phyloP scores from a whole-genome alignment of 202 grass and related monocot species.

The Saccharum hybrid region DNA sequence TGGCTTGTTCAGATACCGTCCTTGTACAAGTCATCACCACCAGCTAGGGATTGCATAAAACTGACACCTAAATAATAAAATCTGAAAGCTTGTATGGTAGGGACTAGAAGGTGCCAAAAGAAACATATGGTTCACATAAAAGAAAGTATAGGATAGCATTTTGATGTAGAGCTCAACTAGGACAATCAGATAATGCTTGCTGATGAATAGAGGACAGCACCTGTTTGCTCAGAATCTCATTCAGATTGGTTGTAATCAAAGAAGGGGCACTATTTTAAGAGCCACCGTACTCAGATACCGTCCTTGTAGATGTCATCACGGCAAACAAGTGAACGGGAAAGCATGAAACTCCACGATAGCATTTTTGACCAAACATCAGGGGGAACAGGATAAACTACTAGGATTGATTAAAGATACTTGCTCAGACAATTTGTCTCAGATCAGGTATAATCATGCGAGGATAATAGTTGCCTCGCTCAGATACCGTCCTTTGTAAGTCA shows the following conservation, averaged over 20 bases:
- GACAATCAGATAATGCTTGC: not conserved
- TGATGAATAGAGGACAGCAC: not conserved
- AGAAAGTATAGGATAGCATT: not conserved
- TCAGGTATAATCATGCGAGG: conserved; percentile 44
- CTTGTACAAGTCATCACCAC: not conserved
- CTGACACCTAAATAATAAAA: not conserved
- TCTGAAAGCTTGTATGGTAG: not conserved
- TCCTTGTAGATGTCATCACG: conserved; percentile 40
- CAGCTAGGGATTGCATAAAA: not conserved
- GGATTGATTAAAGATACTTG: not conserved
- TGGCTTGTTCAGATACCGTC: conserved; percentile 26
- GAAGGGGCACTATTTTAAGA: not conserved
- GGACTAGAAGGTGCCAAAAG: too few relatives aligned
- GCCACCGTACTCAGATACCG: conserved; percentile 36
- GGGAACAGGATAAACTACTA: not conserved
- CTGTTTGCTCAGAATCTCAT: conserved; percentile 29
- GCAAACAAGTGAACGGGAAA: not conserved
- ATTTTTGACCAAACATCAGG: not conserved
- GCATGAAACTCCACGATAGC: not conserved
- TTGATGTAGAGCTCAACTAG: not conserved
- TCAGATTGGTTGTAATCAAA: conserved; percentile 46
- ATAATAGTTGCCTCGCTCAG: conserved; percentile 12
- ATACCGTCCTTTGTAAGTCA: conserved; percentile 49
- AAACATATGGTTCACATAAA: too few relatives aligned
- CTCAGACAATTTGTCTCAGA: conserved; percentile 43